Evolutionary conservation across 192 early-diverging fungal genomes (phyloP), one percentile per base, ranked within the genome.

Genomic region (Lunasporangiospora selenospora): DNA sequence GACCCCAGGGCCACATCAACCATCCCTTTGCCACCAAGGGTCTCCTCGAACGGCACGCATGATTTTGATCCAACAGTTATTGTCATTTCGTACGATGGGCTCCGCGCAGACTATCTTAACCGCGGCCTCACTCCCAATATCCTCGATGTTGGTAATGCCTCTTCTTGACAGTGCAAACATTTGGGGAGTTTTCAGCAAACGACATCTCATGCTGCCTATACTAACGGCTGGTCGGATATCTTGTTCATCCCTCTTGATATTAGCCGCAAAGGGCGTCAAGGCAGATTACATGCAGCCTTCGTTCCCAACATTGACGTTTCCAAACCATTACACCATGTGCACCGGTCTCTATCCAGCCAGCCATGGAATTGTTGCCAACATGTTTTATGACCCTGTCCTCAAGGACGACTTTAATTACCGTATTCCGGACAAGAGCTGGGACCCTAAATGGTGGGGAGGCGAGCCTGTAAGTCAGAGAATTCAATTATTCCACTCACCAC

Each of bases 271-370:
- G 16, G 87, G 88, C 27, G 61, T 89, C 7, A 45, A 34, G 19
- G 87, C 87, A 32, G 65, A 89, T 43, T 83, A 77, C 41, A 86
- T 93, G 88, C 71, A 65, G 11, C 89, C 92, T 16, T 82, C 83
- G 2, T 93, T 92, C 67, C 92, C 92, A 11, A 82, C 81, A 53
- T 56, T 93, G 34, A 97, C 96, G 0, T 97, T 95, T 62, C 91
- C 95, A 4, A 98, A 98, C 76, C 96, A 98, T 76, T 96, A 93
- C 69, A 85, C 92, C 1, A 77, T 98, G 37, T 90, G 83, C 8
- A 97, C 96, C 10, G 95, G 96, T n/a, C 69, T 98, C 32, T 97
- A 95, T 65, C 95, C 96, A 2, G 90, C 93, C 34, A 82, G 86
- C 4, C 95, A 98, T 53, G 96, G 96, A 15, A 96, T 98, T 54